A percentile compares a stretch with the other conserved stretches of the same genome.
These are phyloP conservation scores for Suillus subluteus DNA, from an alignment of 768 basidiomycete genomes.

Conservation along the genomic window DNA sequence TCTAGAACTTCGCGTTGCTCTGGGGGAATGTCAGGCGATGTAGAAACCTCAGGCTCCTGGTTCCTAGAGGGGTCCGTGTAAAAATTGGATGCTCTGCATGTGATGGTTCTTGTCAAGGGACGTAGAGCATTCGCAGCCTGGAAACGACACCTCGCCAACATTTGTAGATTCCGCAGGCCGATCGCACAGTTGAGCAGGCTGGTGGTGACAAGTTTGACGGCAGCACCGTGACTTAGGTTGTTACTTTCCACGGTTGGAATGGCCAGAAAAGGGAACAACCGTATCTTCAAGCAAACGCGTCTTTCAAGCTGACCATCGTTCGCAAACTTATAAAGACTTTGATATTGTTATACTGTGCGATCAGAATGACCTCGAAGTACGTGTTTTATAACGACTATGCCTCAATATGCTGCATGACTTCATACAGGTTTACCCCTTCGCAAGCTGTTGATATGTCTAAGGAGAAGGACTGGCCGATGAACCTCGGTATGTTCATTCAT, in stretches of 20 bases:
- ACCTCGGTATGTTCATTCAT: constrained; percentile 51
- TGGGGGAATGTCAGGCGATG: constrained; percentile 61
- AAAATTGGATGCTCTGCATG: constrained; percentile 44
- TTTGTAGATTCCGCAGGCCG: not conserved
- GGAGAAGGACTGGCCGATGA: constrained; percentile 73
- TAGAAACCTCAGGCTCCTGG: constrained; percentile 45
- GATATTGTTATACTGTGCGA: not conserved
- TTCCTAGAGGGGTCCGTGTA: constrained; percentile 47
- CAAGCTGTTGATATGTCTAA: constrained; percentile 60
- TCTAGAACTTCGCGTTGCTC: constrained; percentile 57
- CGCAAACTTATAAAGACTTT: not conserved
- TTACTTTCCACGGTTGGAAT: not conserved
- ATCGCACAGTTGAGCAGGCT: not conserved
- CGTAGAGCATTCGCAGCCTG: constrained; percentile 2
- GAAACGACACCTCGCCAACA: not conserved
- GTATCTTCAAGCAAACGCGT: not conserved
- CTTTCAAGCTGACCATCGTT: not conserved
- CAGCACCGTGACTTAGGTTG: not conserved
- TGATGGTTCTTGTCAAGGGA: constrained; percentile 2
- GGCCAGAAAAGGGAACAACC: constrained; percentile 1
- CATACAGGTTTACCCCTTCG: constrained; percentile 59
- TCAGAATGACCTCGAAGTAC: constrained; percentile 4
- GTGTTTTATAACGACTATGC: not conserved
- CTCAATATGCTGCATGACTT: not conserved
- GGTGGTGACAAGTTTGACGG: not conserved